phyloP scores from a whole-genome alignment of 2,329 filamentous ascomycete genomes.

The Diaporthe nobilis region DNA sequence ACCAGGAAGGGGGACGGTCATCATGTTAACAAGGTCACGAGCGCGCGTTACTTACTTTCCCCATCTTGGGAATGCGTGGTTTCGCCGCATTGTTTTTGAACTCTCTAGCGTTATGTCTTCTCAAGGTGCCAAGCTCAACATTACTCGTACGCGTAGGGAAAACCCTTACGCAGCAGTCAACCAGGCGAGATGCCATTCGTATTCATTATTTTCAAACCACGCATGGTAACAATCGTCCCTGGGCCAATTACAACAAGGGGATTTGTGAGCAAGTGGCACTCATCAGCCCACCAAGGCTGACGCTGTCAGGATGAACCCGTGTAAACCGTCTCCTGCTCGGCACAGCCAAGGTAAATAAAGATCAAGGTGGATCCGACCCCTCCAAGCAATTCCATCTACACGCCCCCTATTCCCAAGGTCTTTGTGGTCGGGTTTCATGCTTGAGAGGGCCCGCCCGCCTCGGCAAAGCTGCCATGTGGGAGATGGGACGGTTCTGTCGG shows the following conservation, averaged over 20 bases:
- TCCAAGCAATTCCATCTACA: neutral
- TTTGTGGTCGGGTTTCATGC: neutral
- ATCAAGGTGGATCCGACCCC: neutral
- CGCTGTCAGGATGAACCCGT: constrained; percentile 4
- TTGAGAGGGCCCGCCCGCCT: constrained; percentile 9
- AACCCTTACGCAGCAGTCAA: neutral
- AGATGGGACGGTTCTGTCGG: constrained; percentile 7
- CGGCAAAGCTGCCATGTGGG: constrained; percentile 10
- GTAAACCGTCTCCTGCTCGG: neutral
- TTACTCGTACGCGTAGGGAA: constrained; percentile 21
- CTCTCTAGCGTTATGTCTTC: neutral
- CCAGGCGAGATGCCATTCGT: neutral
- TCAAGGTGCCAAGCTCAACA: constrained; percentile 23
- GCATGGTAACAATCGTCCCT: neutral
- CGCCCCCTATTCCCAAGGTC: constrained; percentile 2
- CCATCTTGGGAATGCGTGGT: neutral
- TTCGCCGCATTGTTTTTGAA: neutral
- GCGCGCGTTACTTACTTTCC: neutral
- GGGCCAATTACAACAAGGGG: neutral
- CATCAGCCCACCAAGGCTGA: neutral
- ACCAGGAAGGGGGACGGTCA: neutral
- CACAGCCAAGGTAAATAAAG: constrained; percentile 15
- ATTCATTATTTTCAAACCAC: constrained; percentile 17
- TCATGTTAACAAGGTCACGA: no score
- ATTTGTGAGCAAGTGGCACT: constrained; percentile 17